Evolutionary conservation across 305 asterid genomes (phyloP), one percentile per base, ranked within the genome.

Genomic region (Salvia sclarea): DNA sequence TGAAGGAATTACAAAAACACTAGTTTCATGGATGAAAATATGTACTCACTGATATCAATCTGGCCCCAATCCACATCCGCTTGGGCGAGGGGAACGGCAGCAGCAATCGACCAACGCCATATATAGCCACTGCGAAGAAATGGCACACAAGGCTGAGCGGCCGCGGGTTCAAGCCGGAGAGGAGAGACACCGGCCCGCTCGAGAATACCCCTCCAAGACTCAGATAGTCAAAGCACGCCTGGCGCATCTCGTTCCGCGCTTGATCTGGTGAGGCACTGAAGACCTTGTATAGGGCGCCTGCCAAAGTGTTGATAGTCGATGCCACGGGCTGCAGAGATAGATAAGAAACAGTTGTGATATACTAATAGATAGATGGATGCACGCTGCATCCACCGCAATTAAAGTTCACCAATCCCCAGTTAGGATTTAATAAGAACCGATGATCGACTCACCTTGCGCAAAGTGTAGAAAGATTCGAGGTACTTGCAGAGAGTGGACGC

Each of bases 171-270:
- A 91, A 77, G 22, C 96, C 95, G 0, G 98, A 91, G 58, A 91
- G 92, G 82, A 89, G 59, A 68, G 98, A 78, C 58, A 91, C 89
- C 0, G 98, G 98, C 54, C 98, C 98, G 3, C 73, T 79, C n/a
- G 98, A 85, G 85, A 74, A 91, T 18, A 91, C 85, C 18, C 98
- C 96, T 61, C 96, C 96, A 1, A 91, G 93, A 81, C 98, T 91
- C 81, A 91, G 68, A 60, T 91, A 89, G 80, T 91, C 96, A 12
- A 91, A 91, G 81, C 98, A 91, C 17, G 96, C 98, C 61, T 89
- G 88, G 4, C 98, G 88, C 98, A 91, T 87, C 82, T 91, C 98
- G 28, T 84, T 87, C 65, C 89, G 80, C 67, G 98, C 94, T 84
- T 78, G 80, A 76, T 91, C 98, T 8, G 95, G 84, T 31, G 98